Conservation (phyloP, 495 filamentous ascomycete genomes). For the Aspergillus coremiiformis region DNA sequence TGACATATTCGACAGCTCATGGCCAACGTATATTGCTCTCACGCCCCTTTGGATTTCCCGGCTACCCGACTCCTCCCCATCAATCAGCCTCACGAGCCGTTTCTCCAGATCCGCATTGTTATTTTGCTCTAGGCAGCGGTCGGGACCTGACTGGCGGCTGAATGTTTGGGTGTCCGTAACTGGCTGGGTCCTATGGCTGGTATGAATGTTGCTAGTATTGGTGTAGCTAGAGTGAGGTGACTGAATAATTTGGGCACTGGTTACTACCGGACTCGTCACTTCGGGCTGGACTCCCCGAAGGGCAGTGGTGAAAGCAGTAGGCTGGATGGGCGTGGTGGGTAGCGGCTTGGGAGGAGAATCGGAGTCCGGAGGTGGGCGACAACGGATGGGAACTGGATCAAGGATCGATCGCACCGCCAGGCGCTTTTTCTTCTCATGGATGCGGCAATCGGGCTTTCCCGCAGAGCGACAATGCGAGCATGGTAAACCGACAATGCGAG, state of each 20-base stretch:
- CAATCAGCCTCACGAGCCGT: constrained; percentile 40
- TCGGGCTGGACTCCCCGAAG: constrained; percentile 21
- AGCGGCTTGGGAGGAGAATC: constrained; percentile 21
- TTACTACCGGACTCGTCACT: constrained; percentile 14
- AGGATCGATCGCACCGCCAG: constrained; percentile 40
- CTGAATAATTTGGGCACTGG: constrained; percentile 1
- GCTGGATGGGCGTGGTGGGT: constrained; percentile 16
- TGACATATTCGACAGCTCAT: constrained; percentile 47
- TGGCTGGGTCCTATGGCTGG: constrained; percentile 16
- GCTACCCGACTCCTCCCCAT: constrained; percentile 36
- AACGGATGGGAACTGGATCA: constrained; percentile 44
- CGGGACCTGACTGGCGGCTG: constrained; percentile 20
- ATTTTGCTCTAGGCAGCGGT: constrained; percentile 25
- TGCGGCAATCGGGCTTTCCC: constrained; percentile 40
- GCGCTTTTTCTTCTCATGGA: constrained; percentile 45
- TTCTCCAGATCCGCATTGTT: constrained; percentile 36
- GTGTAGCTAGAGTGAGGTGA: constrained; percentile 1
- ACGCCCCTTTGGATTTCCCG: constrained; percentile 41
- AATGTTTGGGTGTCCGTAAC: constrained; percentile 21
- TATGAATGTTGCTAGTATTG: not conserved
- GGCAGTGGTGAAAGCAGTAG: constrained; percentile 27
- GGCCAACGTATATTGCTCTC: constrained; percentile 43
- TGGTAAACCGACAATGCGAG: constrained; percentile 37
- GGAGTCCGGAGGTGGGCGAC: constrained; percentile 30
- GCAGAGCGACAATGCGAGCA: constrained; percentile 42